These are phyloP conservation scores for Russula sp. DNA, from an alignment of 768 basidiomycete genomes.

Conservation along the genomic window DNA sequence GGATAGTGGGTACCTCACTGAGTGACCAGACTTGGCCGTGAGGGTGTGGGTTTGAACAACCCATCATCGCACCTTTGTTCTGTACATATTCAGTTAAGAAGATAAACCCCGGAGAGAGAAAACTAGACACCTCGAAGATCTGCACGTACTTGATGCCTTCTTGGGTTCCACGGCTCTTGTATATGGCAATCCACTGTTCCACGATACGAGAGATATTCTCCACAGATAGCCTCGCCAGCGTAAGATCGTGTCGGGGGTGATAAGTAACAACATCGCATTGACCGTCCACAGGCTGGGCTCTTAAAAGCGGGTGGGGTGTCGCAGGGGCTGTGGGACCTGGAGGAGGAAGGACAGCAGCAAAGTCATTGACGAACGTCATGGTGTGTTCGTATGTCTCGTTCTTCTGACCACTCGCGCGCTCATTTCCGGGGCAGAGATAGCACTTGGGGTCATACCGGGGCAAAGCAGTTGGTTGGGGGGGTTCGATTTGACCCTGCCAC, in stretches of 20 bases:
- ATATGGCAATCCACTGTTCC: conserved; percentile 66
- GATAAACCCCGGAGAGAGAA: not conserved
- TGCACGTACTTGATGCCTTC: conserved; percentile 77
- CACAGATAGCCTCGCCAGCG: conserved; percentile 58
- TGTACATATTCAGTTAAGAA: conserved; percentile 6
- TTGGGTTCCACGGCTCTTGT: conserved; percentile 50
- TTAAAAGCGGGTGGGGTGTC: conserved; percentile 55
- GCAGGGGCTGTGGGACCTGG: conserved; percentile 50
- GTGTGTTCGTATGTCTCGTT: conserved; percentile 67
- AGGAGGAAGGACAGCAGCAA: conserved; percentile 67
- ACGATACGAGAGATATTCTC: conserved; percentile 61
- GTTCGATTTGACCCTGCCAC: conserved; percentile 83
- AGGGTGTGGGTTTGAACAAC: conserved; percentile 90
- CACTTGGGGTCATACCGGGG: conserved; percentile 66
- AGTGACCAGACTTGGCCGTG: conserved; percentile 89
- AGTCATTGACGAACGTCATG: conserved; percentile 76
- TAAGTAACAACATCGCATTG: conserved; percentile 87
- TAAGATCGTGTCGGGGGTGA: conserved; percentile 80
- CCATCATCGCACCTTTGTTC: conserved; percentile 74
- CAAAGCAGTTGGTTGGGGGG: conserved; percentile 45
- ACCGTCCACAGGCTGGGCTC: conserved; percentile 64
- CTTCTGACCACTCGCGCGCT: conserved; percentile 56
- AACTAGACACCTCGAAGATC: conserved; percentile 70
- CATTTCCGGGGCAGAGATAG: conserved; percentile 85
- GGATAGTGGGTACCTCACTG: conserved; percentile 62